phyloP scores from a whole-genome alignment of 2,329 filamentous ascomycete genomes.

The Talaromyces sp. region DNA sequence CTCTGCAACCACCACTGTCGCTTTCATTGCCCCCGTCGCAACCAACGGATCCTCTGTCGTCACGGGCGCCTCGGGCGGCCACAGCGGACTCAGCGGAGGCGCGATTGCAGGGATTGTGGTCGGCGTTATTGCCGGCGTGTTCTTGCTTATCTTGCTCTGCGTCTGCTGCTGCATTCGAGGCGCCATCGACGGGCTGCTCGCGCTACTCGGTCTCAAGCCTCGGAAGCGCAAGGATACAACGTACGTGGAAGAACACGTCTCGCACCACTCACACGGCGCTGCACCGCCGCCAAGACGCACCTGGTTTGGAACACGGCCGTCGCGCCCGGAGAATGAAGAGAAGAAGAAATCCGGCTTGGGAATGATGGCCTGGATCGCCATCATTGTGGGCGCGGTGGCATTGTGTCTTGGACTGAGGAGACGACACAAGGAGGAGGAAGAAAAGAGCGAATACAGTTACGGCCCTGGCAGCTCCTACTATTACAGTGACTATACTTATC shows the following conservation, averaged over 20 bases:
- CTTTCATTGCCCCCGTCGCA: slow-evolving; percentile 42
- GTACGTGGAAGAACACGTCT: slow-evolving; percentile 36
- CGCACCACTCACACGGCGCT: slow-evolving; percentile 28
- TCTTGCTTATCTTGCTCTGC: slow-evolving; percentile 42
- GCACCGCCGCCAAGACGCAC: slow-evolving; percentile 25
- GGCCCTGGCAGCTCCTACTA: slow-evolving; percentile 32
- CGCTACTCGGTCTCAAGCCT: slow-evolving; percentile 38
- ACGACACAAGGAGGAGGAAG: slow-evolving; percentile 28
- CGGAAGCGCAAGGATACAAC: slow-evolving; percentile 35
- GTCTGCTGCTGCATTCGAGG: slow-evolving; percentile 41
- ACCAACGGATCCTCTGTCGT: slow-evolving; percentile 37
- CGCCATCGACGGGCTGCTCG: slow-evolving; percentile 35
- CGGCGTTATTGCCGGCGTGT: slow-evolving; percentile 42
- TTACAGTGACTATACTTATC: slow-evolving; percentile 31
- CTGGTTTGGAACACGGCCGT: slow-evolving; percentile 40
- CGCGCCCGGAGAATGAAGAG: slow-evolving; percentile 26
- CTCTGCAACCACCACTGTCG: slow-evolving; percentile 38
- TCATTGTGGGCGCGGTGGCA: slow-evolving; percentile 40
- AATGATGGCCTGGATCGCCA: slow-evolving; percentile 38
- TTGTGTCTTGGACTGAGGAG: slow-evolving; percentile 44
- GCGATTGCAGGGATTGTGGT: slow-evolving; percentile 51
- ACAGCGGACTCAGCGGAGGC: slow-evolving; percentile 42
- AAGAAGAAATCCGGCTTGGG: slow-evolving; percentile 36
- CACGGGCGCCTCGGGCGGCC: slow-evolving; percentile 23
- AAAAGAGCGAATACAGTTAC: slow-evolving; percentile 35